Evolutionary conservation across 345 rosid species (phyloP), one percentile per base, ranked within the genome.

Genomic region (Litchi chinensis): DNA sequence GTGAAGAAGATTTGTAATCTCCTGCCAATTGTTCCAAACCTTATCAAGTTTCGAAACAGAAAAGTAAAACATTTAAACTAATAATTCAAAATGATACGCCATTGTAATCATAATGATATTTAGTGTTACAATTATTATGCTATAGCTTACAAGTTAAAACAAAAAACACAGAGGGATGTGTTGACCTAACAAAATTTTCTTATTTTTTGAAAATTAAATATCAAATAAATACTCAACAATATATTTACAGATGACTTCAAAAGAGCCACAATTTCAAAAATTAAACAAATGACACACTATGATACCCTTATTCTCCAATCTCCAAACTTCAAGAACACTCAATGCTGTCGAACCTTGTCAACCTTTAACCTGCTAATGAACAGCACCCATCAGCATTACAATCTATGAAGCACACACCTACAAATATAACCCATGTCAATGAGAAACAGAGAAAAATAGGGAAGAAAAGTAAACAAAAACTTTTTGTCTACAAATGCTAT

Each of bases 271-370:
- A 75, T 70, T 52, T 93, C 95, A 75, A 96, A 90, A 48, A 77
- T 75, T 56, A 90, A 65, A 79, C 97, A 88, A 65, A 87, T 77
- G 5, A 90, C 73, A 94, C 68, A 93, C 89, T 56, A 82, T 73
- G 24, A 91, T 83, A 22, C 91, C 91, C 91, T 94, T 92, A 65
- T 89, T 91, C 90, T 94, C 97, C 90, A 87, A 90, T 44, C 28
- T 26, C 28, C 28, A 26, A 0, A 26, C 28, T 26, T 1, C 28
- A 26, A 26, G 28, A 1, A 26, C 28, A 44, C 82, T 57, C 91
- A 88, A 80, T 86, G 87, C 71, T 82, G 78, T 80, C 11, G 67
- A 75, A 90, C 28, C 28, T 1, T 81, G 63, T 89, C 94, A 22
- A 96, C 83, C 84, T 77, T 82, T 64, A 76, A 79, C 86, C 93